Conservation (phyloP, 441 rosid genomes). For the Pelargonium fulgidum region DNA sequence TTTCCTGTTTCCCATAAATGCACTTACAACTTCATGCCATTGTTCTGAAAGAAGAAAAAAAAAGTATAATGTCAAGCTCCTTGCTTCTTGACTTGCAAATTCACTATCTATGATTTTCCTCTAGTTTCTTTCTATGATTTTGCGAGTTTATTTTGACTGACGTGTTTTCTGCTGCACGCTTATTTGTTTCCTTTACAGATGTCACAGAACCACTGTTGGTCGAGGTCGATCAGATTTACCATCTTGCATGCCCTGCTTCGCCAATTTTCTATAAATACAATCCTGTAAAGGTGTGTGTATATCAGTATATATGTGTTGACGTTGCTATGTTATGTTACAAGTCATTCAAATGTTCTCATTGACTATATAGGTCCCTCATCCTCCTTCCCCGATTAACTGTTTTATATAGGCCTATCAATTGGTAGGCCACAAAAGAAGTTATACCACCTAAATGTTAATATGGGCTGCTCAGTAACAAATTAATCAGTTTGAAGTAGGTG, state of each 20-base stretch:
- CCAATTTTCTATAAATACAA: slow-evolving; percentile 96
- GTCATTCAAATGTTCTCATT: not conserved
- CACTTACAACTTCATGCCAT: too few relatives aligned
- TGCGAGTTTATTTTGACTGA: not conserved
- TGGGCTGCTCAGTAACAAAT: too few relatives aligned
- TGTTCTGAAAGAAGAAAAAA: too few relatives aligned
- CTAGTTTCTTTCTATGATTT: not conserved
- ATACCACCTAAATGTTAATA: not conserved
- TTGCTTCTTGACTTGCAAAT: too few relatives aligned
- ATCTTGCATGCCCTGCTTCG: slow-evolving; percentile 95
- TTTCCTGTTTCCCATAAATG: too few relatives aligned
- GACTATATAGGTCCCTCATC: too few relatives aligned
- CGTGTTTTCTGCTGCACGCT: not conserved
- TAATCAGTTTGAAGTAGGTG: not conserved
- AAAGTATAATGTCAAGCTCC: too few relatives aligned
- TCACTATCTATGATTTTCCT: too few relatives aligned
- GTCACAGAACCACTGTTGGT: slow-evolving; percentile 77
- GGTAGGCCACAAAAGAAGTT: not conserved
- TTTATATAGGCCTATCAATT: not conserved
- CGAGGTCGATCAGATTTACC: slow-evolving; percentile 94
- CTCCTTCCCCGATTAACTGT: not conserved
- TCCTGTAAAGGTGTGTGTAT: slow-evolving; percentile 72
- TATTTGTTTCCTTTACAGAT: slow-evolving; percentile 32
- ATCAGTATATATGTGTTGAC: not conserved
- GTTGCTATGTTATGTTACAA: not conserved